Evolutionary conservation across 2,329 filamentous ascomycete genomes (phyloP), one percentile per base, ranked within the genome.

Genomic region (Byssothecium circinans): DNA sequence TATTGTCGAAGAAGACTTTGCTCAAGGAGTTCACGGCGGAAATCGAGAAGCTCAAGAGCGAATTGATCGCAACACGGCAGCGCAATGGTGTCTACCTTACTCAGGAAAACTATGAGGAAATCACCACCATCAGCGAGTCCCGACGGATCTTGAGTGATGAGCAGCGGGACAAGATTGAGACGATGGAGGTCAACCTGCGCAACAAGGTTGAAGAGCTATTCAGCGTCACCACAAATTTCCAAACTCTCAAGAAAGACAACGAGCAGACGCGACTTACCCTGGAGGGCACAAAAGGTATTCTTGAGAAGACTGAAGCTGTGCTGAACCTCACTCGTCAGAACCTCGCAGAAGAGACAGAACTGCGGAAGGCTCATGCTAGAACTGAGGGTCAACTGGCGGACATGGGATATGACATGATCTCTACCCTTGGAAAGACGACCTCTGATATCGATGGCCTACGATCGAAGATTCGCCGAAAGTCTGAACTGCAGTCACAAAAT

Each of bases 171-270:
- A 92, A 90, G 69, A 91, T 99, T 38, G 90, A 95, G 65, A 91
- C 89, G 0, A 86, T 97, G 75, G 94, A 99, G 69, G 82, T 82
- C 30, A 96, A 94, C 62, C 77, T 99, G 45, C 85, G 90, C 18
- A 94, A 95, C 74, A 97, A 96, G 69, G 86, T 95, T 2, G 91
- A 97, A 62, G 91, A 99, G 68, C 78, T 99, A 0, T 91, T 95
- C 68, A 83, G 84, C 10, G 75, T 97, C 30, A 96, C 89, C 0
- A 90, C 87, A 34, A 91, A 84, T 56, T 95, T 97, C 68, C 91
- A 91, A 74, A 85, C 82, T 1, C 73, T 97, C 60, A 96, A 94
- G 72, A 91, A 91, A 65, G 91, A 96, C 52, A 88, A 95, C 52
- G 92, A 99, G 56, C 79, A 82, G 15, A 91, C 87, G 0, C 86